phyloP scores from a whole-genome alignment of 1,139 yeast species.

The Blastobotrys apis region DNA sequence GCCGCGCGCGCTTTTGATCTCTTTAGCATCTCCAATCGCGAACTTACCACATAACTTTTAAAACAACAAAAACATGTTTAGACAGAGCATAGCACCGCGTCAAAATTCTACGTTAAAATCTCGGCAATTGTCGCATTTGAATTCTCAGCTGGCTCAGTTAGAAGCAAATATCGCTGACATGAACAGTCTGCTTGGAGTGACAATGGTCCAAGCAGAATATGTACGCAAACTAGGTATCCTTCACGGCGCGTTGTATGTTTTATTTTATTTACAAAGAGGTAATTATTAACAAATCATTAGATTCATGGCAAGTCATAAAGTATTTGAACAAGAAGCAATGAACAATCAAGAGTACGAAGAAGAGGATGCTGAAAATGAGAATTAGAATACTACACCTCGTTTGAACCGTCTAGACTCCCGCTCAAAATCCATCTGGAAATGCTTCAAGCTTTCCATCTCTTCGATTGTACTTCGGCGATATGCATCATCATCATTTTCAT shows the following conservation, averaged over 20 bases:
- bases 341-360: slow-evolving; percentile 18
- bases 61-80: not conserved
- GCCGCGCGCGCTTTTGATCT: no score
- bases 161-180: slow-evolving; percentile 57
- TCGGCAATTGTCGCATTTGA: slow-evolving; percentile 56
- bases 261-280: not conserved
- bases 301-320: slow-evolving; percentile 60
- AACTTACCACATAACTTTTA: no score
- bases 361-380: no score
- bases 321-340: slow-evolving; percentile 49
- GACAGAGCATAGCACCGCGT: slow-evolving; percentile 23
- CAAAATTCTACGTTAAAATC: slow-evolving; percentile 26
- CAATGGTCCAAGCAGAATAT: slow-evolving; percentile 53
- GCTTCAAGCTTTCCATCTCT: slow-evolving; percentile 23
- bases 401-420: slow-evolving; percentile 18
- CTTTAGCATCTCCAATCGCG: no score
- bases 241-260: slow-evolving; percentile 51
- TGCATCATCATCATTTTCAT: slow-evolving; percentile 31
- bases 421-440: slow-evolving; percentile 26
- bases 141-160: slow-evolving; percentile 58
- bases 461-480: slow-evolving; percentile 22
- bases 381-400: slow-evolving; percentile 6
- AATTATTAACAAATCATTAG: slow-evolving; percentile 21
- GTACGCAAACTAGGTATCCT: slow-evolving; percentile 55
- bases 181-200: slow-evolving; percentile 50